phyloP scores from a whole-genome alignment of 495 filamentous ascomycete species.

The Aspergillus homomorphus region DNA sequence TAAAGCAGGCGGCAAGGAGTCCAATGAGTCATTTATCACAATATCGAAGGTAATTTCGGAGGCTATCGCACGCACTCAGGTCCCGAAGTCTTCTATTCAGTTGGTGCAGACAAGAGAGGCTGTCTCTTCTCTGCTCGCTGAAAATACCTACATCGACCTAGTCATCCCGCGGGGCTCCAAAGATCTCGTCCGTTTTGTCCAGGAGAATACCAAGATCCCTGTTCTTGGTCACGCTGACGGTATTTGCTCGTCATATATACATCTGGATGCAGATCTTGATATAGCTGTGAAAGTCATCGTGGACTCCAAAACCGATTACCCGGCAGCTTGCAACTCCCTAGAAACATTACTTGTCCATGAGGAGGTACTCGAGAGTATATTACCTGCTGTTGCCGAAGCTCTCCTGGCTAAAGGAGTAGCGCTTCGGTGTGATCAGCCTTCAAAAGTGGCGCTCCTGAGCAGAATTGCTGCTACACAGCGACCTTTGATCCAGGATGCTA shows the following conservation, averaged over 20 bases:
- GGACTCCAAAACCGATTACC: constrained; percentile 91
- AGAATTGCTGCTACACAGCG: constrained; percentile 33
- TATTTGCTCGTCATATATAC: constrained; percentile 85
- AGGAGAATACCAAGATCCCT: constrained; percentile 86
- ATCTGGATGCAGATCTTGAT: constrained; percentile 67
- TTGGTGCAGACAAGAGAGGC: constrained; percentile 89
- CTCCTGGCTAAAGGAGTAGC: constrained; percentile 74
- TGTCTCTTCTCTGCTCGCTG: constrained; percentile 76
- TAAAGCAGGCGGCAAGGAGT: constrained; percentile 79
- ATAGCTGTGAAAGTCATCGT: constrained; percentile 76
- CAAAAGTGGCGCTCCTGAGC: constrained; percentile 56
- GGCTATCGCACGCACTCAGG: constrained; percentile 69
- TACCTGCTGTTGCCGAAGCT: constrained; percentile 67
- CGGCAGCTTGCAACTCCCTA: constrained; percentile 92
- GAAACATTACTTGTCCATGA: constrained; percentile 88
- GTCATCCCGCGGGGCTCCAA: constrained; percentile 94
- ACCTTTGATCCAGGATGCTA: constrained; percentile 58
- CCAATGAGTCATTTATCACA: constrained; percentile 83
- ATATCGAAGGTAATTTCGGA: constrained; percentile 83
- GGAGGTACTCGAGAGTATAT: constrained; percentile 59
- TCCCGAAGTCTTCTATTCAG: constrained; percentile 85
- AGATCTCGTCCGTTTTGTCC: constrained; percentile 87
- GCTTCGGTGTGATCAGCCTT: constrained; percentile 74
- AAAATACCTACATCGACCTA: constrained; percentile 86
- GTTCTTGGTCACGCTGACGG: constrained; percentile 97